Evolutionary conservation across 345 rosid species (phyloP), one percentile per base, ranked within the genome.

Genomic region (Boechera stricta): DNA sequence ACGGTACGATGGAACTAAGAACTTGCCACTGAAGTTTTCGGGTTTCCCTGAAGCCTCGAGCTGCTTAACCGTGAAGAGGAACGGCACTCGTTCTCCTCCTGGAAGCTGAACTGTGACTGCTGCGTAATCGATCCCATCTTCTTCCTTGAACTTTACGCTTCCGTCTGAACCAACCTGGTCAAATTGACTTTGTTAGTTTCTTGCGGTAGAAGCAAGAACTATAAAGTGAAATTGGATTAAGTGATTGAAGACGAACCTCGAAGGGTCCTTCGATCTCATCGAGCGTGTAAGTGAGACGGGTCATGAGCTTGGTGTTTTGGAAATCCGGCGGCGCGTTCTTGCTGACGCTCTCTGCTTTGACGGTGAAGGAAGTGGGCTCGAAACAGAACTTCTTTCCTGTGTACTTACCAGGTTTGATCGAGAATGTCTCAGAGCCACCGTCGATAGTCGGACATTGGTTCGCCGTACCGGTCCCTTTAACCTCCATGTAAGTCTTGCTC

Each of bases 321-420:
- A 94, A 94, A 42, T 90, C 98, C 0, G 96, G 86, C 0, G 97
- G 91, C 9, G 97, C 57, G 29, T 91, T 94, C 84, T 91, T 94
- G 90, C 7, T 85, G 11, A 94, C 85, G 16, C 90, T 31, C 59
- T 94, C 98, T 24, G 98, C 94, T 81, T 94, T 91, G 82, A 94
- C 97, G n/a, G 96, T 94, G 86, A 94, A 94, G n/a, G 98, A 94
- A 75, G 98, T 94, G 1, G 98, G 98, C 76, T 94, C 98, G 0
- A 94, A 70, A 85, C 97, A 94, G 56, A 94, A 45, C 75, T 94
- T 94, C 93, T 94, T 89, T 47, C 88, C 93, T 5, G 77, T 78
- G 90, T 94, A 94, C 80, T 90, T 91, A 54, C 98, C 97, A 0
- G 96, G 67, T 65, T 94, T 94, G 87, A 94, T 85, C 51, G 91